These are phyloP conservation scores for Domatiomyces catenatus DNA, from an alignment of 2,329 filamentous ascomycete species.

Conservation along the genomic window DNA sequence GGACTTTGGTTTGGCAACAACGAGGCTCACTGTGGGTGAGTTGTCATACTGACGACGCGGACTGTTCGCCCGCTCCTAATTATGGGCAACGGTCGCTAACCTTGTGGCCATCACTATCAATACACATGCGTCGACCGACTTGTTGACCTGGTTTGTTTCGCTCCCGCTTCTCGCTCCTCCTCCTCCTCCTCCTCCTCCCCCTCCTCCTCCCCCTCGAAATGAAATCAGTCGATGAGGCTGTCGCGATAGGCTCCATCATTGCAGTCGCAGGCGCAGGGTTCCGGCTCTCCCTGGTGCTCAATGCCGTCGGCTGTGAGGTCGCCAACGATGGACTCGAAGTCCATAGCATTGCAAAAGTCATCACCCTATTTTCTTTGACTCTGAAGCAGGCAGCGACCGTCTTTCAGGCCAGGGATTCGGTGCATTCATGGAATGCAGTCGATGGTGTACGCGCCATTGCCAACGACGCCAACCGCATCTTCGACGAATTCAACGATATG, in stretches of 20 bases:
- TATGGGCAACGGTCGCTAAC: no score
- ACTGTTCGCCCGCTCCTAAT: no score
- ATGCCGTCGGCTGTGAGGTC: slow-evolving; percentile 28
- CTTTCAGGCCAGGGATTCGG: slow-evolving; percentile 20
- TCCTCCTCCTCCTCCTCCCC: not conserved
- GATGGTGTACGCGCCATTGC: slow-evolving; percentile 26
- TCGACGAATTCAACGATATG: slow-evolving; percentile 30
- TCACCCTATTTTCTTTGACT: slow-evolving; percentile 26
- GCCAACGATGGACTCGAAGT: slow-evolving; percentile 26
- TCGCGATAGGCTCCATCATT: slow-evolving; percentile 17
- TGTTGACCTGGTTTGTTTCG: not conserved
- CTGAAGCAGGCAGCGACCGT: slow-evolving; percentile 25
- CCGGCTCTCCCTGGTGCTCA: slow-evolving; percentile 27
- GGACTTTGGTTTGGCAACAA: no score
- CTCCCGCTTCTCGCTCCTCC: not conserved
- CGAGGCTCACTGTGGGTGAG: no score
- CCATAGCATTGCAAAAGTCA: slow-evolving; percentile 27
- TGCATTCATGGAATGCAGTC: slow-evolving; percentile 22
- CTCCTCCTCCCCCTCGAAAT: not conserved
- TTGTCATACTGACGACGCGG: no score
- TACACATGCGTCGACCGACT: not conserved
- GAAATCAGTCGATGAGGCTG: slow-evolving; percentile 1
- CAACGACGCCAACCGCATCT: slow-evolving; percentile 24
- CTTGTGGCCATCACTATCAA: no score
- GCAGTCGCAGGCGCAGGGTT: slow-evolving; percentile 22